Evolutionary conservation across 495 filamentous ascomycete genomes (phyloP).

Genomic region (Acidomyces sp.): DNA sequence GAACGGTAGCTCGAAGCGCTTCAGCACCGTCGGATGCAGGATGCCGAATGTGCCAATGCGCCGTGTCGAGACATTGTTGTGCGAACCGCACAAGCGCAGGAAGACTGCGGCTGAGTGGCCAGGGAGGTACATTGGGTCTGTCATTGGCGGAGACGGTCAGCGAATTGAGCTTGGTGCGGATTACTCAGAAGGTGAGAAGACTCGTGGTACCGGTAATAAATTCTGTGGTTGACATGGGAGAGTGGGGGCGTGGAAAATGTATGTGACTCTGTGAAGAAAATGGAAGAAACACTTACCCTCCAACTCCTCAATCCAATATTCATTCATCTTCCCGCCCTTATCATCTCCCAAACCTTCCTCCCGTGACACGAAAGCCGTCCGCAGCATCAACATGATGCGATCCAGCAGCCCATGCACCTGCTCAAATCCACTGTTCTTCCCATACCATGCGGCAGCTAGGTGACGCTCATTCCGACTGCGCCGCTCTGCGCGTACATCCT

Average conservation of each 20-base stretch:
- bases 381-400: slow-evolving; percentile 84
- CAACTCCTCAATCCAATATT: slow-evolving; percentile 87
- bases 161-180: too few species aligned
- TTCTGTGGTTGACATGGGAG: neutral
- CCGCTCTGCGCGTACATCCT: slow-evolving; percentile 64
- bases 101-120: slow-evolving; percentile 80
- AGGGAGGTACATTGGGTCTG: slow-evolving; percentile 77
- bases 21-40: slow-evolving; percentile 79
- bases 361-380: slow-evolving; percentile 59
- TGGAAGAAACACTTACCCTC: slow-evolving; percentile 42
- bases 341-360: slow-evolving; percentile 52
- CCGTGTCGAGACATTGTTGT: slow-evolving; percentile 49
- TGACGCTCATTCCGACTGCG: slow-evolving; percentile 83
- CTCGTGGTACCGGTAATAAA: neutral
- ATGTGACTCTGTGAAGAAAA: neutral
- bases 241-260: slow-evolving; percentile 7
- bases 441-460: slow-evolving; percentile 89
- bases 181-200: too few species aligned
- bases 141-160: neutral
- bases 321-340: slow-evolving; percentile 26
- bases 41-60: slow-evolving; percentile 84
- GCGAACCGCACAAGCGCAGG: slow-evolving; percentile 43
- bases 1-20: slow-evolving; percentile 87
- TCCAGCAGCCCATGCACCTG: slow-evolving; percentile 89
- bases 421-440: slow-evolving; percentile 93